These are phyloP conservation scores for Diaporthe ampelina DNA, from an alignment of 2,329 filamentous ascomycete species.

Conservation along the genomic window DNA sequence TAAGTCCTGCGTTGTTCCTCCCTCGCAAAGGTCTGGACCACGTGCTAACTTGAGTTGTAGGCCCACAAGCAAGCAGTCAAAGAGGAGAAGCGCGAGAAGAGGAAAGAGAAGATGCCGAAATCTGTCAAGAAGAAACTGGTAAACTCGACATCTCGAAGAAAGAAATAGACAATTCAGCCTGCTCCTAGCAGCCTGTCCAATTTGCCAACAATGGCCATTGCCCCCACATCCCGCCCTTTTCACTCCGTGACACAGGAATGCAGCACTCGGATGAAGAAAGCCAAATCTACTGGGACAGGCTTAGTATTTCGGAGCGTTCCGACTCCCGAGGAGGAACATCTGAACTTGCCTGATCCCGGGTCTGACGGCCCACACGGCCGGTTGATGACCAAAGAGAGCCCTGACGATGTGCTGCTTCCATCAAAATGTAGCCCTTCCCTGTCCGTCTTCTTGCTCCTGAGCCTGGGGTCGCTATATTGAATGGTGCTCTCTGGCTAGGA, in stretches of 20 bases:
- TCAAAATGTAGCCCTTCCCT: too few relatives aligned
- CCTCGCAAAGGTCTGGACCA: background rate
- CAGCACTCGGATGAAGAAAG: conserved; percentile 48
- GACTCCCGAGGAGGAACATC: conserved; percentile 57
- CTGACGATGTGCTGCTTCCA: conserved; percentile 57
- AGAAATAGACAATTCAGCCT: conserved; percentile 62
- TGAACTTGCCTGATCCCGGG: conserved; percentile 43
- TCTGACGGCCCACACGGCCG: conserved; percentile 55
- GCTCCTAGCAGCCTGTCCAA: background rate
- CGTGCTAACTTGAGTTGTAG: conserved; percentile 49
- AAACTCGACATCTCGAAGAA: conserved; percentile 71
- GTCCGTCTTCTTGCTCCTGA: too few relatives aligned
- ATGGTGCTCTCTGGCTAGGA: too few relatives aligned
- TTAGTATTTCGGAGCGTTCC: conserved; percentile 43
- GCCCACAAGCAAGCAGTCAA: conserved; percentile 90
- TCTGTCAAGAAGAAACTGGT: conserved; percentile 93
- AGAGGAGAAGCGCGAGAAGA: conserved; percentile 93
- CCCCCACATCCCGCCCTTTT: conserved; percentile 5
- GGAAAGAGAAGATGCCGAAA: conserved; percentile 97
- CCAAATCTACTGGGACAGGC: conserved; percentile 40
- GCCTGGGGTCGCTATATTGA: background rate
- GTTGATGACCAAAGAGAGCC: conserved; percentile 74
- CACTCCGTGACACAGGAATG: background rate
- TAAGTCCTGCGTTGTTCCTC: conserved; percentile 48
- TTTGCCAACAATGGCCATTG: background rate